phyloP scores from a whole-genome alignment of 2,329 filamentous ascomycete genomes.

The Phoma sp. region DNA sequence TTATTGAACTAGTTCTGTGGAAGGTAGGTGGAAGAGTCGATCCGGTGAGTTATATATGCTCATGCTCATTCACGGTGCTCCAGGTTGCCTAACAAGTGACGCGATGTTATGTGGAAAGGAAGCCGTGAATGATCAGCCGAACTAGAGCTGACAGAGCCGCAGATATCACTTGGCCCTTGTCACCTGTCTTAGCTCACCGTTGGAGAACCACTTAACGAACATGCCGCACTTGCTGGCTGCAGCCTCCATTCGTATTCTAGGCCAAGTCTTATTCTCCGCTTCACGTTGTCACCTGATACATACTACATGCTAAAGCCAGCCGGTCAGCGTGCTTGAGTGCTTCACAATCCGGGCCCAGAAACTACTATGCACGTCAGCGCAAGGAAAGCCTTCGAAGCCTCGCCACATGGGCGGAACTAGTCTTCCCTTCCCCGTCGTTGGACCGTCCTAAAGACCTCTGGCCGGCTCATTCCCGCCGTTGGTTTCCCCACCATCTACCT shows the following conservation, averaged over 20 bases:
- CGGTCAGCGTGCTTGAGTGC: slow-evolving; percentile 34
- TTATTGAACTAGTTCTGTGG: slow-evolving; percentile 3
- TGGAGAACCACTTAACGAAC: slow-evolving; percentile 13
- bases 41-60: slow-evolving; percentile 9
- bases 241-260: slow-evolving; percentile 28
- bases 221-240: slow-evolving; percentile 24
- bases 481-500: slow-evolving; percentile 2
- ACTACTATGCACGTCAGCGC: slow-evolving; percentile 21
- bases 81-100: slow-evolving; percentile 4
- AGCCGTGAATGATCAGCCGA: slow-evolving; percentile 9
- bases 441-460: slow-evolving; percentile 1
- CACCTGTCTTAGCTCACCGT: slow-evolving; percentile 17
- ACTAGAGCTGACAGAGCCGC: slow-evolving; percentile 42
- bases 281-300: slow-evolving; percentile 35
- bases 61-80: not conserved
- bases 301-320: slow-evolving; percentile 26
- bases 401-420: slow-evolving; percentile 34
- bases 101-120: slow-evolving; percentile 2
- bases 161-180: slow-evolving; percentile 29
- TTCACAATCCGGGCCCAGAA: slow-evolving; percentile 29
- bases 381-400: slow-evolving; percentile 33
- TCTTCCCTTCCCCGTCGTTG: slow-evolving; percentile 1
- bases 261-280: slow-evolving; percentile 22
- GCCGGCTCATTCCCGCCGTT: slow-evolving; percentile 11
- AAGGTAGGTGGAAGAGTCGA: not conserved